Conservation (phyloP, 352 stramenopile species). For the Elongisporangium undulatum region DNA sequence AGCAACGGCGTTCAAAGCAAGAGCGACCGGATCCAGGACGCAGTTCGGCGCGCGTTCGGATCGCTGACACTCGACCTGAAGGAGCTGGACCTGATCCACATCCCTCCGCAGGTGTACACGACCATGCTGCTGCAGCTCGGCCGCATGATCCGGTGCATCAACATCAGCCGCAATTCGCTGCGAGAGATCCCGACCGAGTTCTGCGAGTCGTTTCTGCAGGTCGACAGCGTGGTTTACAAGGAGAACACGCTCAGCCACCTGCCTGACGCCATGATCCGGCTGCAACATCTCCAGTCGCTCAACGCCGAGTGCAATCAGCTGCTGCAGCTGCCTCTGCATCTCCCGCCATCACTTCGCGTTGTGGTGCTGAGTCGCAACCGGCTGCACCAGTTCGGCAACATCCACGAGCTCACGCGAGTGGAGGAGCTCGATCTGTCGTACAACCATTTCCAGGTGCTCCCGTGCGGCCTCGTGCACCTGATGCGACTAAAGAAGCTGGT, state of each 20-base stretch:
- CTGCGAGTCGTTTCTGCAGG: constrained; percentile 43
- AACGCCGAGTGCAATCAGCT: constrained; percentile 64
- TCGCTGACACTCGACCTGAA: constrained; percentile 61
- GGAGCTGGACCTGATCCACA: constrained; percentile 52
- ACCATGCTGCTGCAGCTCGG: constrained; percentile 66
- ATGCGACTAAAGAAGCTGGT: constrained; percentile 35
- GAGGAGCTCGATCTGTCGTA: constrained; percentile 53
- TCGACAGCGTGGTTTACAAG: constrained; percentile 47
- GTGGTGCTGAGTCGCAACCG: constrained; percentile 51
- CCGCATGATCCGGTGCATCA: constrained; percentile 48
- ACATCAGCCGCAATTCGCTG: constrained; percentile 66
- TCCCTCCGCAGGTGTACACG: constrained; percentile 50
- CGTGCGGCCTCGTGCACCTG: constrained; percentile 39
- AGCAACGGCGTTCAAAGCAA: constrained; percentile 8
- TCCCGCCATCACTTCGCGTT: constrained; percentile 30
- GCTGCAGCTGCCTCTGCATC: constrained; percentile 22
- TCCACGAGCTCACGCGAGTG: constrained; percentile 42
- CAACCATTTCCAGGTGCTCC: constrained; percentile 59
- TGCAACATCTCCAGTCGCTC: constrained; percentile 35
- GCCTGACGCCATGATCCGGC: constrained; percentile 16
- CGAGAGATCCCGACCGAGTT: constrained; percentile 52
- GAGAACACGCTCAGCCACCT: constrained; percentile 54
- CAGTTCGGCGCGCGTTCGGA: constrained; percentile 47
- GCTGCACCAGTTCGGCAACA: constrained; percentile 33
- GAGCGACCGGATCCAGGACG: constrained; percentile 21